Evolutionary conservation across 495 filamentous ascomycete species (phyloP).

Genomic region (Elasticomyces elasticus): DNA sequence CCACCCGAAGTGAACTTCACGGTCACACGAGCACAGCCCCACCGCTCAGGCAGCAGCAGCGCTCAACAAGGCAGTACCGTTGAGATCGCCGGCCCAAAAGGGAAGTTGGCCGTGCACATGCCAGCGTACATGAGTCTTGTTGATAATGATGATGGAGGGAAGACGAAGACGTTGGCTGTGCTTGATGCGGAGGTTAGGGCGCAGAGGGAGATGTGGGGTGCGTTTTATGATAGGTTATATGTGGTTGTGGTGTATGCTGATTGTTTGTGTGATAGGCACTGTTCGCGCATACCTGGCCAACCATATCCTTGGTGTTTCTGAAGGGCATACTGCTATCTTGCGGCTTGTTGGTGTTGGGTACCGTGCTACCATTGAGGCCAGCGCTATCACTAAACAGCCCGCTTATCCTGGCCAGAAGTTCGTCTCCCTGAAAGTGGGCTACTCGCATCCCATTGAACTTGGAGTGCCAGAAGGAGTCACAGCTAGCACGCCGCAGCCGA

Average conservation of each 20-base stretch:
- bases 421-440: slow-evolving; percentile 88
- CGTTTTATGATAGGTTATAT: slow-evolving; percentile 26
- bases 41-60: slow-evolving; percentile 36
- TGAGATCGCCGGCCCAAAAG: slow-evolving; percentile 65
- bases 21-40: slow-evolving; percentile 44
- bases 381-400: slow-evolving; percentile 55
- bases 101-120: slow-evolving; percentile 60
- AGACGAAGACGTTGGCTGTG: slow-evolving; percentile 57
- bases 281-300: slow-evolving; percentile 80
- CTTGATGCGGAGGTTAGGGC: slow-evolving; percentile 51
- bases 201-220: slow-evolving; percentile 98
- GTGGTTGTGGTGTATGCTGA: not conserved
- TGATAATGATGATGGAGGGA: slow-evolving; percentile 47
- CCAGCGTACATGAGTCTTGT: slow-evolving; percentile 64
- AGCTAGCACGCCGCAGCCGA: slow-evolving; percentile 87
- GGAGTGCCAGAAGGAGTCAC: slow-evolving; percentile 71
- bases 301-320: slow-evolving; percentile 83
- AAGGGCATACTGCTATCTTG: slow-evolving; percentile 88
- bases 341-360: slow-evolving; percentile 95
- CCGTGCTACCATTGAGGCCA: slow-evolving; percentile 69
- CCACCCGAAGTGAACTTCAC: slow-evolving; percentile 71
- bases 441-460: slow-evolving; percentile 87
- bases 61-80: slow-evolving; percentile 49
- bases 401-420: slow-evolving; percentile 75
- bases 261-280: slow-evolving; percentile 51